Evolutionary conservation across 179 eudicot species (phyloP).

Genomic region (Corrigiola litoralis): DNA sequence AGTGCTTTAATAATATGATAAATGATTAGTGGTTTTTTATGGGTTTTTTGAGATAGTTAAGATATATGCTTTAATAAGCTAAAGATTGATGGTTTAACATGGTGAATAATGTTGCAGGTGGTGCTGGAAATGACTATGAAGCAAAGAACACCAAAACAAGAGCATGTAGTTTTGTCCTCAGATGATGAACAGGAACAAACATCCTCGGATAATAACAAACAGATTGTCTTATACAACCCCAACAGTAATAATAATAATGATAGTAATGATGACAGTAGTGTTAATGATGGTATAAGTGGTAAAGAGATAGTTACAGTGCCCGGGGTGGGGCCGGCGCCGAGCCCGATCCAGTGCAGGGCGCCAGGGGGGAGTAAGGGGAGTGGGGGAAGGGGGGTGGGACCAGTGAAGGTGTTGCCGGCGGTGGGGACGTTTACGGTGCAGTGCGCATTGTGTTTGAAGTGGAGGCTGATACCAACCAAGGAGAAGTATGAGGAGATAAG

Average conservation of each 20-base stretch:
- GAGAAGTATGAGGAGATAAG: slow-evolving; percentile 85
- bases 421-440: slow-evolving; percentile 72
- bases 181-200: slow-evolving; percentile 39
- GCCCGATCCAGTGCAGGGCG: slow-evolving; percentile 31
- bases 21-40: slow-evolving; percentile 1
- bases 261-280: too few relatives aligned
- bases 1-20: too few relatives aligned
- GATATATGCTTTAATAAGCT: too few relatives aligned
- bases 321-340: slow-evolving; percentile 18
- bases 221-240: slow-evolving; percentile 34
- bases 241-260: not conserved
- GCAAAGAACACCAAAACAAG: slow-evolving; percentile 2
- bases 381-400: slow-evolving; percentile 18
- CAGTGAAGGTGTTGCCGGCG: slow-evolving; percentile 51
- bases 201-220: slow-evolving; percentile 40
- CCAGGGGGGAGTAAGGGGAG: too few relatives aligned
- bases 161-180: slow-evolving; percentile 20
- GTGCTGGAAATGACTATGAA: not conserved
- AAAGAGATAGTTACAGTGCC: not conserved
- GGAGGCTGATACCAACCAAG: slow-evolving; percentile 86
- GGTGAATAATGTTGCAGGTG: slow-evolving; percentile 12
- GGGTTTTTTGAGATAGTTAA: too few relatives aligned
- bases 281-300: too few relatives aligned
- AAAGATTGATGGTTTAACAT: too few relatives aligned
- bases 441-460: slow-evolving; percentile 68